phyloP scores from a whole-genome alignment of 169 alveolate genomes.

The Pseudocohnilembus persalinus region DNA sequence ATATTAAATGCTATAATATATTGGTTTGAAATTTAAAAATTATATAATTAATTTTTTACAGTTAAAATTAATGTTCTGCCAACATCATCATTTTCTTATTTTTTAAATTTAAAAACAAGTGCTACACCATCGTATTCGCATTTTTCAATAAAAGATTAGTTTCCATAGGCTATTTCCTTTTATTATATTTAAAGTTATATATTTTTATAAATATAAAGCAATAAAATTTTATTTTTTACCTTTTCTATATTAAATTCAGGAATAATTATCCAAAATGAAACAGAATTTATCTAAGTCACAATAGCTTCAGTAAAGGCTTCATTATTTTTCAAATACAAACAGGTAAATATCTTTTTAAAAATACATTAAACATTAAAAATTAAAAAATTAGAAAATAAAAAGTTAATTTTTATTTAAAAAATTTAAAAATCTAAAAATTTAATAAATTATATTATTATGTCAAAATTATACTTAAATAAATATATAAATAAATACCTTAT shows the following conservation, averaged over 20 bases:
- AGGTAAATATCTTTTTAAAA: conserved; percentile 27
- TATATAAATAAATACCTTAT: conserved; percentile 16
- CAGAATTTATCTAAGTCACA: background rate
- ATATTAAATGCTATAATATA: too few species aligned
- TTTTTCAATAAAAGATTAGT: too few species aligned
- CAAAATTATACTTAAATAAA: too few species aligned
- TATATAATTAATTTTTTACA: too few species aligned
- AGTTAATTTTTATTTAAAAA: conserved; percentile 18
- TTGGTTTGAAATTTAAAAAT: too few species aligned
- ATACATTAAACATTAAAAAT: too few species aligned
- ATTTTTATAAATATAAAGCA: background rate
- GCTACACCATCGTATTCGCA: too few species aligned
- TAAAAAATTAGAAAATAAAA: too few species aligned
- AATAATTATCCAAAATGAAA: conserved; percentile 5
- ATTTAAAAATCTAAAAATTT: conserved; percentile 8
- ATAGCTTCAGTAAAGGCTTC: conserved; percentile 15
- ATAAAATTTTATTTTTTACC: conserved; percentile 5
- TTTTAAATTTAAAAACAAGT: too few species aligned
- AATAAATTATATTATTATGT: background rate
- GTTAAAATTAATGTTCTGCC: too few species aligned
- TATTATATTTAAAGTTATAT: too few species aligned
- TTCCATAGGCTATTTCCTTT: background rate
- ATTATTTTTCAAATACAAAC: conserved; percentile 23
- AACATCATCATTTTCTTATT: too few species aligned
- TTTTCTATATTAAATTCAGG: conserved; percentile 32